Base-by-base conservation (phyloP, 306 rosid genomes). In the Cucumis hystrix region DNA sequence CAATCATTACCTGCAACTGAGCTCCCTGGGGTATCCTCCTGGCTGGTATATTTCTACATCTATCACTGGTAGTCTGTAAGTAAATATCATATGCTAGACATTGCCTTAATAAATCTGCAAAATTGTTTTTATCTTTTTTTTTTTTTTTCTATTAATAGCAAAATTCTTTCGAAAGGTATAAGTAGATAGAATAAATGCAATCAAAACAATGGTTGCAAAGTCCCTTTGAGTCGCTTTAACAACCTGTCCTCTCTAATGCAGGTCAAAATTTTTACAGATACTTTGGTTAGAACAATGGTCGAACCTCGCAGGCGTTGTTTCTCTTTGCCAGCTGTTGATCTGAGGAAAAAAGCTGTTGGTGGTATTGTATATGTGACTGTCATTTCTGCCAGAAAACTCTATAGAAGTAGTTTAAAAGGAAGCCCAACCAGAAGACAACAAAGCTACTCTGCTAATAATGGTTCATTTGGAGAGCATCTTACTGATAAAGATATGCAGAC, bases 1-100 rank as follows among this genome's bases (percentile, higher is more conserved):
- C 98, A 96, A 75, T 84, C 99, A 49, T 84, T 92, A 84, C 99
- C 99, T 71, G 98, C 97, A 68, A 96, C 99, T 1, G 99, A 85
- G 82, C 92, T 92, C 82, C 99, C 99, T 25, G 97, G 87, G 15
- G 99, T 96, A 83, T 91, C 97, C 80, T 86, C 92, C 76, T 96
- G 97, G 97, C 90, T 96, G 97, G 99, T 96, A 60, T 65, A 85
- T 75, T 76, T 80, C 83, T 60, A 45, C 40, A 52, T 52, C 76
- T 23, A 70, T 47, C 59, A 47, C 76, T 25, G 41, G 41, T 70
- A 15, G 23, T 49, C 33, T 37, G 45, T 45, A 20, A 45, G 37
- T 43, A 67, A 40, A 69, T 69, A 45, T 69, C 20, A 45, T 20
- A 69, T 41, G 23, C 14, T 49, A 21, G 57, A 43, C 6, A 10